These are phyloP conservation scores for Coniferiporia weirii DNA, from an alignment of 1,284 basidiomycete genomes.

Conservation along the genomic window DNA sequence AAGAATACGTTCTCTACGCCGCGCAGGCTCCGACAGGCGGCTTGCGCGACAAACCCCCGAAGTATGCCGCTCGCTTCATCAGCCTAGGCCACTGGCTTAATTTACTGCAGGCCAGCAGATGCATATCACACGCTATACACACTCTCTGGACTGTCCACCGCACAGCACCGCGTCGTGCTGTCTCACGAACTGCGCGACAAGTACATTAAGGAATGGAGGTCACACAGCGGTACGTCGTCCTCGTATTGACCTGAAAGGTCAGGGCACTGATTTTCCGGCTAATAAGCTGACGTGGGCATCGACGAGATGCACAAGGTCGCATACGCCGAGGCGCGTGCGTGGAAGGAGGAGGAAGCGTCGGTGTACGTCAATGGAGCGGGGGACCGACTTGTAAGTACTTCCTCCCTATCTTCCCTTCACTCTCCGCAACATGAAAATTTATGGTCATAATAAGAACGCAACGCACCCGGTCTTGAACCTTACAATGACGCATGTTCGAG, in stretches of 20 bases:
- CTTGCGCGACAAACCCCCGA: constrained; percentile 91
- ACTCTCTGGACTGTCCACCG: constrained; percentile 80
- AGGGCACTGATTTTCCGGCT: constrained; percentile 19
- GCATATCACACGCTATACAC: constrained; percentile 92
- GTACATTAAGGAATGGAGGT: constrained; percentile 41
- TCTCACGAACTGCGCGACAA: constrained; percentile 39
- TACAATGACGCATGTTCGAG: constrained; percentile 68
- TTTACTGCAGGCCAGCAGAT: constrained; percentile 57
- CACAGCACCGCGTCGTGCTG: constrained; percentile 72
- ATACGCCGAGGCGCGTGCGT: constrained; percentile 61
- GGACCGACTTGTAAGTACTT: constrained; percentile 66
- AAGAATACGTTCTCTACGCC: constrained; percentile 84
- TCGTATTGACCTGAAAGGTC: constrained; percentile 7
- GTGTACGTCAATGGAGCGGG: constrained; percentile 57
- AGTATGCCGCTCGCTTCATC: constrained; percentile 40
- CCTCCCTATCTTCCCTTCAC: neutral
- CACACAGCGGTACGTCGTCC: constrained; percentile 28
- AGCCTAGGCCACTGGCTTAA: neutral
- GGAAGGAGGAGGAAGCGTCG: constrained; percentile 71
- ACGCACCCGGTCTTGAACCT: constrained; percentile 87
- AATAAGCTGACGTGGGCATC: constrained; percentile 23
- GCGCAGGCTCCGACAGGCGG: constrained; percentile 85
- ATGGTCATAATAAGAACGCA: constrained; percentile 56
- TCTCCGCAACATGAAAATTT: neutral
- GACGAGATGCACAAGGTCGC: constrained; percentile 44